phyloP scores from a whole-genome alignment of 768 basidiomycete species.

The Lactarius indigo region DNA sequence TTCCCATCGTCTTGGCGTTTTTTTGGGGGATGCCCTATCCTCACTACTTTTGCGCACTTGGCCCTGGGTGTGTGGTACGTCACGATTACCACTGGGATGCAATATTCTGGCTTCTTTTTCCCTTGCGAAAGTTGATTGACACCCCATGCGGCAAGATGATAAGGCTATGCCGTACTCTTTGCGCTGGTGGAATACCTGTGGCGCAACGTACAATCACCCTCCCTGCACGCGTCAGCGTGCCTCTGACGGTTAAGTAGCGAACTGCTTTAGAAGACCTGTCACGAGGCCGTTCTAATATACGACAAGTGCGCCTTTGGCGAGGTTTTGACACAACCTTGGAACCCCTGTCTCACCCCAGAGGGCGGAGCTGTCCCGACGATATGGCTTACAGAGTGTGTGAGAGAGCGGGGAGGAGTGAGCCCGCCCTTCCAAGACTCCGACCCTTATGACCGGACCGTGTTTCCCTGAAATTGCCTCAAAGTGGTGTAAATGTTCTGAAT shows the following conservation, averaged over 20 bases:
- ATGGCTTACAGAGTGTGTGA: background rate
- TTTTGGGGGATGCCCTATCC: background rate
- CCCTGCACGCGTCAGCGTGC: background rate
- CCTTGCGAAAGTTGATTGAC: slow-evolving; percentile 2
- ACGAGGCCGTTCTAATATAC: background rate
- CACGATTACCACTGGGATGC: slow-evolving; percentile 2
- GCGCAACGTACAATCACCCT: background rate
- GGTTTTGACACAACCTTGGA: background rate
- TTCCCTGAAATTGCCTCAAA: background rate
- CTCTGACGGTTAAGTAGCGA: slow-evolving; percentile 1
- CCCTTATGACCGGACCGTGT: background rate
- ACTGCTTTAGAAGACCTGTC: slow-evolving; percentile 2
- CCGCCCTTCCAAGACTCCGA: background rate
- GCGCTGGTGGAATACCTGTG: slow-evolving; percentile 1
- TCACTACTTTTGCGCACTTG: background rate
- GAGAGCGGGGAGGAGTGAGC: background rate
- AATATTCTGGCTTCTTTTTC: background rate
- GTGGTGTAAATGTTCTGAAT: background rate
- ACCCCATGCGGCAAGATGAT: background rate
- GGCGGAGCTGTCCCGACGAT: background rate
- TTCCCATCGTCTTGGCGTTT: background rate
- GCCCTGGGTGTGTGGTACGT: background rate
- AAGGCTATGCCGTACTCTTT: background rate
- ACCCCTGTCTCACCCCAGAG: background rate
- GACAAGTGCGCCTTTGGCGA: background rate